These are phyloP conservation scores for Neurospora sp. DNA, from an alignment of 495 filamentous ascomycete genomes.

Conservation along the genomic window DNA sequence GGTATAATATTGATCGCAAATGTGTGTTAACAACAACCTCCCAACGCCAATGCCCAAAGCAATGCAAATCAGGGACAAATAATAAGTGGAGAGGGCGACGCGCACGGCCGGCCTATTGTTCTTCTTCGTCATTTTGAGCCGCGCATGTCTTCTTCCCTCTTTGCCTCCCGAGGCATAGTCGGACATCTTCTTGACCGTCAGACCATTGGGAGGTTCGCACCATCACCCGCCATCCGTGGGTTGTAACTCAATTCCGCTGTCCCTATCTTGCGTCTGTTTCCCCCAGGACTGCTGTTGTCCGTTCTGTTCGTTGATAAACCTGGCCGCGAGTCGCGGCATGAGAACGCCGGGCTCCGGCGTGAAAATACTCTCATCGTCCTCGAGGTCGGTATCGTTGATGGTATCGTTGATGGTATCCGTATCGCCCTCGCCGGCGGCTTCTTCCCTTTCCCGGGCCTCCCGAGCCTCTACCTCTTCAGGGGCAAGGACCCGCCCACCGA, in stretches of 20 bases:
- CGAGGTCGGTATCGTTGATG: slow-evolving; percentile 10
- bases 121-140: not conserved
- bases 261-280: slow-evolving; percentile 37
- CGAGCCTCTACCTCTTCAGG: slow-evolving; percentile 32
- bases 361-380: slow-evolving; percentile 17
- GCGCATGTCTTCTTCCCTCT: not conserved
- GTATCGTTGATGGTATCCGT: not conserved
- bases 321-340: slow-evolving; percentile 1
- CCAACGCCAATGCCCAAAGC: not conserved
- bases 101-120: not conserved
- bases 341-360: slow-evolving; percentile 13
- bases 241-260: slow-evolving; percentile 40
- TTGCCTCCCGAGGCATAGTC: not conserved
- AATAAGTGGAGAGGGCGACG: not conserved
- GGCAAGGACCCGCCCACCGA: slow-evolving; percentile 70
- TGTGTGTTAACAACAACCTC: not conserved
- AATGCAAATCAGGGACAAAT: not conserved
- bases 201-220: slow-evolving; percentile 1
- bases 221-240: slow-evolving; percentile 25
- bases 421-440: slow-evolving; percentile 33
- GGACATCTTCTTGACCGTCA: not conserved
- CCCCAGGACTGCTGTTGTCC: slow-evolving; percentile 14
- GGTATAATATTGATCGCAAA: not conserved
- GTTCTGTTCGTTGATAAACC: not conserved
- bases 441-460: slow-evolving; percentile 42